Evolutionary conservation across 2,329 filamentous ascomycete species (phyloP), one percentile per base, ranked within the genome.

Genomic region (Canariomyces notabilis): DNA sequence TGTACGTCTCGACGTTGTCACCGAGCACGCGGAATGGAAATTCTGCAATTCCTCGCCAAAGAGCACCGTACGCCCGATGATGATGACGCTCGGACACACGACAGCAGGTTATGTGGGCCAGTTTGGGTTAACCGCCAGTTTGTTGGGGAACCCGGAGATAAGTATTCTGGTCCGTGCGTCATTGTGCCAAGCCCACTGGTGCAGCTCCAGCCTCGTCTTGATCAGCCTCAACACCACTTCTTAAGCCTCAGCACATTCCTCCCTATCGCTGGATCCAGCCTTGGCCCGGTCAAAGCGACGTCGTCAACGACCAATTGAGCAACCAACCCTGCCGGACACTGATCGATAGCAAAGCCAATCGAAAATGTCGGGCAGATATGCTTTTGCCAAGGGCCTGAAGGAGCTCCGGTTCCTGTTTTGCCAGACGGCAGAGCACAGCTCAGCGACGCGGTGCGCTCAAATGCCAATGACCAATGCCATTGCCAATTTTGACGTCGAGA

Each of bases 351-450:
- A 23, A 26, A 38, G 22, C 19, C 43, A 21, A 51, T 3, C 20
- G 15, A 52, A 44, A 6, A 97, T 97, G 93, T 88, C 89, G 59
- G 76, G 79, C 71, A 95, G 93, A 77, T 96, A 95, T 74, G 88
- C 83, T 60, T 98, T 98, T 73, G 79, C 82, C 59, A 85, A 89
- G 69, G 75, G 82, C 57, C 77, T 98, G 67, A 95, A 89, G 78
- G 93, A 98, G 78, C 79, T 98, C 67, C 87, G 93, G 66, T 98
- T 98, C 74, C 79, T 95, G 61, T 91, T 97, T 74, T 97, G 93
- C 76, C 91, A 97, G 73, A 90, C 88, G 43, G 87, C 86, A 57
- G 86, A 95, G 66, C 83, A 89, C 66, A 95, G 91, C 75, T 86
- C 88, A 62, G 83, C 88, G 54, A 85, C 87, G 55, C 83, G 93